A percentile compares a stretch with the other conserved stretches of the same genome.
Evolutionary conservation across 352 stramenopile genomes (phyloP).

Genomic region (Phytopythium litorale): DNA sequence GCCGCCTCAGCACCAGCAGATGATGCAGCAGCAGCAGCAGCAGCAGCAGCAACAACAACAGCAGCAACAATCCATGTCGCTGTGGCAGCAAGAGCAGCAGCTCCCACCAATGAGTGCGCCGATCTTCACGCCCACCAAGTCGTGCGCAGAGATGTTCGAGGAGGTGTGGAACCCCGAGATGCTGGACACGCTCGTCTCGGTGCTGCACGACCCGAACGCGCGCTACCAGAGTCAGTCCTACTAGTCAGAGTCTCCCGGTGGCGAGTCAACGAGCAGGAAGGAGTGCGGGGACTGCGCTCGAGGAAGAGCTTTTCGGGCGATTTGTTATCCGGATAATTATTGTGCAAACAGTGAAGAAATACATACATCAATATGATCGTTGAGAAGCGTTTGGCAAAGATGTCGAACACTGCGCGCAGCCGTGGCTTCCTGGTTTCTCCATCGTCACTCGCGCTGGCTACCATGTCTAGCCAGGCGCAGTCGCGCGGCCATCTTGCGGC

Average conservation of each 20-base stretch:
- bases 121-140: conserved; percentile 21
- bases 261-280: background rate
- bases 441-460: background rate
- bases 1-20: conserved; percentile 11
- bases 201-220: conserved; percentile 31
- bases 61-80: background rate
- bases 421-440: background rate
- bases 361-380: background rate
- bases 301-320: background rate
- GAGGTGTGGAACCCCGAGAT: conserved; percentile 43
- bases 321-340: background rate
- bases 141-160: conserved; percentile 28
- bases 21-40: conserved; percentile 10
- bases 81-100: conserved; percentile 11
- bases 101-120: conserved; percentile 9
- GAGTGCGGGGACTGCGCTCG: background rate
- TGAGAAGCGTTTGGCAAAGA: background rate
- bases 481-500: background rate
- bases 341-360: background rate
- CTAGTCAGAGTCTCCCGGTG: background rate
- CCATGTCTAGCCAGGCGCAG: background rate
- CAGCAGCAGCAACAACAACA: background rate
- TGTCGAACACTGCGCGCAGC: background rate
- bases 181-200: conserved; percentile 32
- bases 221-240: conserved; percentile 11